Evolutionary conservation across 768 basidiomycete species (phyloP).

Genomic region (Cytidiella melzeri): DNA sequence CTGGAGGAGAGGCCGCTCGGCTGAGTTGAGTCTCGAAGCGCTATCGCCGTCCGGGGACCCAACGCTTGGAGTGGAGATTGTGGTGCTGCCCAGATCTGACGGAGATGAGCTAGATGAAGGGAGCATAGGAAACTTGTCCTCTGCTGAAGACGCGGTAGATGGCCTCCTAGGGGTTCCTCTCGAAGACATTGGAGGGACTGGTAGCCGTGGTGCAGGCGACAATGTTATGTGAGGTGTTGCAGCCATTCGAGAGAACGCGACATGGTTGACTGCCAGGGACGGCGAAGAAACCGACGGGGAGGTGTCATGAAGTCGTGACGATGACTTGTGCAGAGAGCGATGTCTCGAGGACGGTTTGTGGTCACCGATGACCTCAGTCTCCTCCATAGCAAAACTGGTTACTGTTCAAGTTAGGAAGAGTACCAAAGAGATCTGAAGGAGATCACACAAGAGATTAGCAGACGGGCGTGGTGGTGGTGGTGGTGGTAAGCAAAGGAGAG

Average conservation of each 20-base stretch:
- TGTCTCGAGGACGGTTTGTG: background rate
- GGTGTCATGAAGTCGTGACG: background rate
- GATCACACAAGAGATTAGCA: background rate
- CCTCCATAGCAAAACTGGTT: background rate
- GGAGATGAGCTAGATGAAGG: slow-evolving; percentile 29
- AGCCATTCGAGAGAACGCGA: slow-evolving; percentile 18
- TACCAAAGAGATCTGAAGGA: background rate
- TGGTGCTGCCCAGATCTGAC: slow-evolving; percentile 12
- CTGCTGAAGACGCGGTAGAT: slow-evolving; percentile 39
- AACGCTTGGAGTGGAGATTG: slow-evolving; percentile 2
- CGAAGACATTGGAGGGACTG: slow-evolving; percentile 21
- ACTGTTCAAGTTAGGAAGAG: background rate
- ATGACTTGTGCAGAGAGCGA: background rate
- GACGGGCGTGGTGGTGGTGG: background rate
- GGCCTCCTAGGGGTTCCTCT: slow-evolving; percentile 29
- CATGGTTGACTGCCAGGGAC: slow-evolving; percentile 10
- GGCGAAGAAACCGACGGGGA: slow-evolving; percentile 9
- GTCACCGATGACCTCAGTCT: background rate
- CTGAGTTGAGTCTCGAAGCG: background rate
- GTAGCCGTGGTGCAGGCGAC: slow-evolving; percentile 30
- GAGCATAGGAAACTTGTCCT: slow-evolving; percentile 33
- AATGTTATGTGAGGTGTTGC: slow-evolving; percentile 16
- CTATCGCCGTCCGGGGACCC: slow-evolving; percentile 6
- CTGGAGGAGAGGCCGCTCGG: slow-evolving; percentile 15
- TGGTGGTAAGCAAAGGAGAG: background rate